Evolutionary conservation across 495 filamentous ascomycete genomes (phyloP).

Genomic region (Neurospora cerealis): DNA sequence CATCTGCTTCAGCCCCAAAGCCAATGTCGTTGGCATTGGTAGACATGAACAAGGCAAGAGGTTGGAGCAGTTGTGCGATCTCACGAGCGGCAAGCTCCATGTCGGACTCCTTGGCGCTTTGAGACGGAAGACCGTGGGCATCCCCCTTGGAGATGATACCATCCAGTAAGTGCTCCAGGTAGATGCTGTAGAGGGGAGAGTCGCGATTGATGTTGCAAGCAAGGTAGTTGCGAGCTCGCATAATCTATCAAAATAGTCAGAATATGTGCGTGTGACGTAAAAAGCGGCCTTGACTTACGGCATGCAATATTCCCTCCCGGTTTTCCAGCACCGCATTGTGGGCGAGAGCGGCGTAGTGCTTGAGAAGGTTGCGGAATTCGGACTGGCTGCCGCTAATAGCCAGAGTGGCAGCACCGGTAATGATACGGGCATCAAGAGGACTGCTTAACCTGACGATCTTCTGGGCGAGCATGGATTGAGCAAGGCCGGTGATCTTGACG

Average conservation of each 20-base stretch:
- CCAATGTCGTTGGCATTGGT: slow-evolving; percentile 39
- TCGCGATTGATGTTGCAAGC: slow-evolving; percentile 54
- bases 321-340: slow-evolving; percentile 61
- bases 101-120: slow-evolving; percentile 57
- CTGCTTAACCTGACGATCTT: slow-evolving; percentile 76
- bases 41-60: slow-evolving; percentile 67
- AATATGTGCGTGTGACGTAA: neutral
- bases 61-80: slow-evolving; percentile 73
- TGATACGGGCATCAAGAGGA: slow-evolving; percentile 69
- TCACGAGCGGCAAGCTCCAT: slow-evolving; percentile 70
- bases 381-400: slow-evolving; percentile 60
- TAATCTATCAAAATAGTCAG: slow-evolving; percentile 37
- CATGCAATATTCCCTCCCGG: slow-evolving; percentile 45
- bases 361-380: slow-evolving; percentile 77
- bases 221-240: slow-evolving; percentile 67
- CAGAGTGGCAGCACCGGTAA: slow-evolving; percentile 69
- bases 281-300: slow-evolving; percentile 44
- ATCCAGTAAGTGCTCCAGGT: slow-evolving; percentile 74
- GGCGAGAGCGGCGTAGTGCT: slow-evolving; percentile 64
- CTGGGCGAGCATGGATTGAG: slow-evolving; percentile 91
- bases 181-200: slow-evolving; percentile 66
- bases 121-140: slow-evolving; percentile 38
- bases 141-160: slow-evolving; percentile 86
- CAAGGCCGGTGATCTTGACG: slow-evolving; percentile 84
- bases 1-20: slow-evolving; percentile 35